phyloP scores from a whole-genome alignment of 345 rosid genomes.

The Triadica sebifera region DNA sequence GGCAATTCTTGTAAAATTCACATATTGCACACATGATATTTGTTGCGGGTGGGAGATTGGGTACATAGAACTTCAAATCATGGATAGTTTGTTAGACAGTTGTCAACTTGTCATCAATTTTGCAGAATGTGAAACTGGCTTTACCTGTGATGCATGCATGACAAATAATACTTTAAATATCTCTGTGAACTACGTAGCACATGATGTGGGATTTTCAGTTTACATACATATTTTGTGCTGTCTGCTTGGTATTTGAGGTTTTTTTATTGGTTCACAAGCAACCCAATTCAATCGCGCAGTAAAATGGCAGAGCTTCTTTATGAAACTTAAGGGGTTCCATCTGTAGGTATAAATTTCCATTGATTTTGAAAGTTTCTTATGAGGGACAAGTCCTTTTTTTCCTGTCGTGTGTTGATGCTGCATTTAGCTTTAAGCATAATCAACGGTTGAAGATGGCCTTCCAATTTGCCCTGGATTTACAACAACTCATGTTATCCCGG shows the following conservation, averaged over 20 bases:
- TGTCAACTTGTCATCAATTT: not conserved
- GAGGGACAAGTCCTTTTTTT: not conserved
- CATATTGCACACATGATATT: not conserved
- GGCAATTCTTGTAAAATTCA: not conserved
- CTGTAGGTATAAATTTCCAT: slow-evolving; percentile 58
- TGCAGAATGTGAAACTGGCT: not conserved
- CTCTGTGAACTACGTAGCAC: not conserved
- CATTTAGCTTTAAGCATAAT: slow-evolving; percentile 88
- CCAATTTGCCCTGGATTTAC: slow-evolving; percentile 83
- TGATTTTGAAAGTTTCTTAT: not conserved
- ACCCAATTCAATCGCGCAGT: slow-evolving; percentile 89
- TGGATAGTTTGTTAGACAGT: not conserved
- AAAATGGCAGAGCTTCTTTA: slow-evolving; percentile 98
- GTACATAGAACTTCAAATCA: not conserved
- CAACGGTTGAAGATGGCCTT: slow-evolving; percentile 79
- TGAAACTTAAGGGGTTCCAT: slow-evolving; percentile 96
- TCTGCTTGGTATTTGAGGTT: slow-evolving; percentile 2
- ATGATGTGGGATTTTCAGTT: not conserved
- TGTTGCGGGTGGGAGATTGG: not conserved
- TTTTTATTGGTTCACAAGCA: slow-evolving; percentile 26
- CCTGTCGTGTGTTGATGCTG: slow-evolving; percentile 66
- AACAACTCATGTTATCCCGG: slow-evolving; percentile 85
- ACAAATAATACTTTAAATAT: not conserved
- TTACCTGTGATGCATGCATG: not conserved
- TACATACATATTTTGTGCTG: too few relatives aligned